phyloP scores from a whole-genome alignment of 257 asterid species.

The Leptodermis oblonga region DNA sequence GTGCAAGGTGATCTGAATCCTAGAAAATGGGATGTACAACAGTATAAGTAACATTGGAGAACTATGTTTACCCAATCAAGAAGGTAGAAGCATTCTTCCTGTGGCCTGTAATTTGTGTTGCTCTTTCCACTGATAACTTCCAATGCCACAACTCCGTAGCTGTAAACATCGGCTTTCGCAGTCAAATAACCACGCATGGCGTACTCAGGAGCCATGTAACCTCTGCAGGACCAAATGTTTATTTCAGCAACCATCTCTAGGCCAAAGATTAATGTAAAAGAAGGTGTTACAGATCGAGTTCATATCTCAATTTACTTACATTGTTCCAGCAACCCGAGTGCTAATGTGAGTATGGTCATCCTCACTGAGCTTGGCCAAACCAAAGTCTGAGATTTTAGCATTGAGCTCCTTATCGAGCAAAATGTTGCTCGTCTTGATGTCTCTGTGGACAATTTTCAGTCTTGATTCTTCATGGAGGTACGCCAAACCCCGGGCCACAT shows the following conservation, averaged over 20 bases:
- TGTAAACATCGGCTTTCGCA: constrained; percentile 83
- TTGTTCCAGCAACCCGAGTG: constrained; percentile 89
- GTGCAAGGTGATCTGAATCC: too few relatives aligned
- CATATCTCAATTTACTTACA: constrained; percentile 43
- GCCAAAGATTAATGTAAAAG: not conserved
- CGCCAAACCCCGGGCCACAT: constrained; percentile 75
- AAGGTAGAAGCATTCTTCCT: constrained; percentile 70
- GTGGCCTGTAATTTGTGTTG: constrained; percentile 78
- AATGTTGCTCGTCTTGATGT: constrained; percentile 80
- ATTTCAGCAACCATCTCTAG: not conserved
- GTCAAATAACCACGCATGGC: constrained; percentile 89
- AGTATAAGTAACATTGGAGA: not conserved
- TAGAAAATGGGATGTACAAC: not conserved
- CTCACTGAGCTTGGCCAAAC: constrained; percentile 79
- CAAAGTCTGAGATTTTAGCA: constrained; percentile 89
- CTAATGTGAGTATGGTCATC: constrained; percentile 78
- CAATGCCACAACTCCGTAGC: constrained; percentile 91
- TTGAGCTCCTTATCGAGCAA: constrained; percentile 72
- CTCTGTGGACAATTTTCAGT: constrained; percentile 82
- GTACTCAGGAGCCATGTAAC: constrained; percentile 97
- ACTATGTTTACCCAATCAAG: constrained; percentile 74
- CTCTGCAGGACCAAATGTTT: constrained; percentile 43
- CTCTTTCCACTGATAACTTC: constrained; percentile 88
- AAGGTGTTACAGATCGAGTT: not conserved
- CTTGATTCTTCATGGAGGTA: constrained; percentile 88